phyloP scores from a whole-genome alignment of 495 filamentous ascomycete genomes.

The Annulohypoxylon maeteangense region DNA sequence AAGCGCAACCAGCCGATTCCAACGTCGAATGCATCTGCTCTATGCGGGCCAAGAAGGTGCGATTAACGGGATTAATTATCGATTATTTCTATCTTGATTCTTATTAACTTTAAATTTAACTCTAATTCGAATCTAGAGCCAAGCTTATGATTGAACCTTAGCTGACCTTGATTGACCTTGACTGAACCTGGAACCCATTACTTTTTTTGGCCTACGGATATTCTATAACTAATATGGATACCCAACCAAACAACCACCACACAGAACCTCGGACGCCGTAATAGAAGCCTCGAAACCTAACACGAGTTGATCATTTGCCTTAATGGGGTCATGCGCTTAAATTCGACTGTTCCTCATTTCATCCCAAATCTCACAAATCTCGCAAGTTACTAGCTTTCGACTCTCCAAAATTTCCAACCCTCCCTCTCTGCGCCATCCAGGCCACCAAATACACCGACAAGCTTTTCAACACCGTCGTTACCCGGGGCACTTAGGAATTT shows the following conservation, averaged over 20 bases:
- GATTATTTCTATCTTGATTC: background rate
- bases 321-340: background rate
- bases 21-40: background rate
- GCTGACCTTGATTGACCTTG: background rate
- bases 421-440: conserved; percentile 67
- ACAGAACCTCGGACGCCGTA: background rate
- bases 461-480: conserved; percentile 78
- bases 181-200: background rate
- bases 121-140: background rate
- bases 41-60: background rate
- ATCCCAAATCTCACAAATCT: background rate
- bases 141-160: background rate
- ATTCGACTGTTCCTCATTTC: background rate
- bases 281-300: conserved; percentile 1
- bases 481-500: conserved; percentile 87
- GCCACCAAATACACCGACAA: conserved; percentile 72
- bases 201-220: background rate
- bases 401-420: conserved; percentile 96
- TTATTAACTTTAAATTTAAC: conserved; percentile 6
- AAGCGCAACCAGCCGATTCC: conserved; percentile 1
- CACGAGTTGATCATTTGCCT: background rate
- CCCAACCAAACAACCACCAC: background rate
- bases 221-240: conserved; percentile 5
- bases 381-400: conserved; percentile 53
- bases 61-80: background rate